These are phyloP conservation scores for Kandelia obovata DNA, from an alignment of 345 rosid species.

Conservation along the genomic window DNA sequence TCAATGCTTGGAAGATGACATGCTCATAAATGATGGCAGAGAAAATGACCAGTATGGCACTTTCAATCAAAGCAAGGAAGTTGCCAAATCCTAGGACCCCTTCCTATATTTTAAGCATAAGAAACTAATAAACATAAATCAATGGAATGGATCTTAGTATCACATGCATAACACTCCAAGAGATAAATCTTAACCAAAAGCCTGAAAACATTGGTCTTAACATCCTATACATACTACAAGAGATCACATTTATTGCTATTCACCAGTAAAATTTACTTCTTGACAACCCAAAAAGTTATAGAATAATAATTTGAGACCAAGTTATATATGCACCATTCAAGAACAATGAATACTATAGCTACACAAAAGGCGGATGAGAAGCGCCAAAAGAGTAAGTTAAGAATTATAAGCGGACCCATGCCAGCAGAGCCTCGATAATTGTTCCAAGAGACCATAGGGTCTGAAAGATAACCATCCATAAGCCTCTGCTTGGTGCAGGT, in stretches of 20 bases:
- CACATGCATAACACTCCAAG: not conserved
- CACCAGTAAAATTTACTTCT: too few species aligned
- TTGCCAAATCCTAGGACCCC: not conserved
- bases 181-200: not conserved
- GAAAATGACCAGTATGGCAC: not conserved
- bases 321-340: not conserved
- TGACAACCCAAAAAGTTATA: too few species aligned
- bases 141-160: not conserved
- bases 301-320: too few species aligned
- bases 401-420: conserved; percentile 34
- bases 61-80: not conserved
- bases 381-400: not conserved
- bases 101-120: not conserved
- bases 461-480: conserved; percentile 84
- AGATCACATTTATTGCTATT: too few species aligned
- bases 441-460: conserved; percentile 83
- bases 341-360: not conserved
- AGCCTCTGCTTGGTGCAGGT: conserved; percentile 79
- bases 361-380: not conserved
- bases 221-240: too few species aligned
- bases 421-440: conserved; percentile 65
- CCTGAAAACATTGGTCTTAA: too few species aligned
- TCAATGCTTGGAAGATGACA: not conserved
- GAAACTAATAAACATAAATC: not conserved
- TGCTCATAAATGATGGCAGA: not conserved